Percentiles rank a stretch among this genome's conserved stretches.
phyloP scores from a whole-genome alignment of 2,329 filamentous ascomycete species.

The Penicillium hordei region DNA sequence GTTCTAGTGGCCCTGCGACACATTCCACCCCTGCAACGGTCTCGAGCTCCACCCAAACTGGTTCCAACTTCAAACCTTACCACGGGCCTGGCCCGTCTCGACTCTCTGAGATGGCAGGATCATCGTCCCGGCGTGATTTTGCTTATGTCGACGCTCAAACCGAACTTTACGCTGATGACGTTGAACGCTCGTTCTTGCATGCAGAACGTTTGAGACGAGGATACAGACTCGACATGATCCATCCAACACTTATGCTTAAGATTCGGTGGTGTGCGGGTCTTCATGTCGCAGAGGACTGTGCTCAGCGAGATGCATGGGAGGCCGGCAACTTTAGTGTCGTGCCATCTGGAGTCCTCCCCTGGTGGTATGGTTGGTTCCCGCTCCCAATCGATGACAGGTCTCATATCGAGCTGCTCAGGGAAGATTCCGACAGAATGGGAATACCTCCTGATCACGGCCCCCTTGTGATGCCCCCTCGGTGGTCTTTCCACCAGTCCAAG shows the following conservation, averaged over 20 bases:
- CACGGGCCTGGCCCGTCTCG: conserved; percentile 30
- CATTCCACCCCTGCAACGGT: conserved; percentile 50
- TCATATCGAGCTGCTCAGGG: conserved; percentile 1
- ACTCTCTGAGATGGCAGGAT: not conserved
- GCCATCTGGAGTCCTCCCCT: conserved; percentile 4
- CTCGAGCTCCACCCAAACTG: conserved; percentile 37
- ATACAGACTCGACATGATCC: not conserved
- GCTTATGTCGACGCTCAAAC: conserved; percentile 1
- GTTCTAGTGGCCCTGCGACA: conserved; percentile 55
- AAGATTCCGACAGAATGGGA: conserved; percentile 1
- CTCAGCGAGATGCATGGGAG: conserved; percentile 1
- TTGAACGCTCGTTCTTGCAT: not conserved
- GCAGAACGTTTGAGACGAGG: conserved; percentile 1
- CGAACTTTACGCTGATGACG: not conserved
- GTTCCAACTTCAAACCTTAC: conserved; percentile 24
- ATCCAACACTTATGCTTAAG: not conserved
- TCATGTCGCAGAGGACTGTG: not conserved
- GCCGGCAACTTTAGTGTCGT: conserved; percentile 1
- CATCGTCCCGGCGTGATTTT: not conserved
- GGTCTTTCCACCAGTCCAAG: conserved; percentile 13
- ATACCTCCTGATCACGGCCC: conserved; percentile 2
- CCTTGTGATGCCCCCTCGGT: conserved; percentile 3
- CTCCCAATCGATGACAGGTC: conserved; percentile 2
- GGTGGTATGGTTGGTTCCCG: conserved; percentile 4
- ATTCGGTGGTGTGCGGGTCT: not conserved